These are phyloP conservation scores for Purpureocillium lavendulum DNA, from an alignment of 2,329 filamentous ascomycete species.

Conservation along the genomic window DNA sequence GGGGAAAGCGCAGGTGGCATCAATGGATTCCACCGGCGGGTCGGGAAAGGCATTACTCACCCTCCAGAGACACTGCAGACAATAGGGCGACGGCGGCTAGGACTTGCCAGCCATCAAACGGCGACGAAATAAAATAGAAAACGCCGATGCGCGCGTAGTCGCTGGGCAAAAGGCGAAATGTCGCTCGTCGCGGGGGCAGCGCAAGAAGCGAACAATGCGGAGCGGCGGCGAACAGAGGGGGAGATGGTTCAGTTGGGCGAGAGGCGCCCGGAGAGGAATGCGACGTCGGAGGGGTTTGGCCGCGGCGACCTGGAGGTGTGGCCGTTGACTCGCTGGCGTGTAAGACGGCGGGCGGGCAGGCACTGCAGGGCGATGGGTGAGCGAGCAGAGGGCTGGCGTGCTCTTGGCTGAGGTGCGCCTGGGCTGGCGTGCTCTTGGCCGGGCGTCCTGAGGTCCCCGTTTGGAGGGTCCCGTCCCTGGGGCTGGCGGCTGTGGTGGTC, in stretches of 20 bases:
- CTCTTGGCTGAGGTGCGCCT: background rate
- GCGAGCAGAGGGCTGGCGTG: background rate
- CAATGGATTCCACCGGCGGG: too few relatives aligned
- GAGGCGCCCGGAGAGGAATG: slow-evolving; percentile 2
- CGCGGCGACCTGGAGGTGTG: too few relatives aligned
- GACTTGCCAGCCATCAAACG: too few relatives aligned
- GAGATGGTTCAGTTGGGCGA: background rate
- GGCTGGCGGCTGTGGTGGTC: background rate
- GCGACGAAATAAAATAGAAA: background rate
- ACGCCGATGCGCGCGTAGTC: background rate
- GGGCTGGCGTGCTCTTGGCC: background rate
- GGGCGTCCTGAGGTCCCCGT: too few relatives aligned
- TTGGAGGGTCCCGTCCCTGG: background rate
- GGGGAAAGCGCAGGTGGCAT: too few relatives aligned
- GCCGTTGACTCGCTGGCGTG: slow-evolving; percentile 1
- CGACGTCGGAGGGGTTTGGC: slow-evolving; percentile 7
- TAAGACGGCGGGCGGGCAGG: slow-evolving; percentile 3
- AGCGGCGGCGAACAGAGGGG: background rate
- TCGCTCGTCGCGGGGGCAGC: too few relatives aligned
- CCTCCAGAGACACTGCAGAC: too few relatives aligned
- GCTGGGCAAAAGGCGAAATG: too few relatives aligned
- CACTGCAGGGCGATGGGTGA: background rate
- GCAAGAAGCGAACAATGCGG: too few relatives aligned
- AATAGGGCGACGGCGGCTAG: too few relatives aligned
- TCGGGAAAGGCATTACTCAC: too few relatives aligned